Base-by-base conservation (phyloP, 108 stramenopile genomes). In the Phaeodactylum tricornutum region DNA sequence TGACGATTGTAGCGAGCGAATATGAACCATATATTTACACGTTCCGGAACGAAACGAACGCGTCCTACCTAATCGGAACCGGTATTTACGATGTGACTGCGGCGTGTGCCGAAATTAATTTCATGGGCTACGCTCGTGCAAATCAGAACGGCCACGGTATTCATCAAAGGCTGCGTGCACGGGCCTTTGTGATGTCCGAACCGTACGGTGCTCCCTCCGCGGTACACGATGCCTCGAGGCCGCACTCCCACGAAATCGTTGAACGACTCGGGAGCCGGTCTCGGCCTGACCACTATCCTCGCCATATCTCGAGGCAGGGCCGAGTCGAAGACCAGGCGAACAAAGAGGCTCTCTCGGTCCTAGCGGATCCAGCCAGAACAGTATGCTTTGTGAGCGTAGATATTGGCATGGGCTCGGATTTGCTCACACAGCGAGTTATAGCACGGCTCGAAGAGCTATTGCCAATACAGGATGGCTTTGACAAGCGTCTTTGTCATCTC, bases 361-460 rank as follows among this genome's bases (percentile, higher is more conserved):
- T 23, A 29, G 46, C 29, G n/a, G 63, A 59, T 25, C 62, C 63
- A 1, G 42, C 47, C 9, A 48, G 25, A 2, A 47, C 61, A 4
- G 32, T 74, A 9, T 71, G 71, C 36, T 79, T 79, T 54, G 77
- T 79, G 12, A 61, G 57, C 43, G 32, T 72, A 32, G 77, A 79
- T 46, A 46, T 34, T 1, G 64, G 69, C 17, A 74, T 74, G 72
- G 69, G 69, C 0, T 54, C 62, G 15, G 64, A 74, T 19, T 27
- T 71, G 11, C 38, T 79, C 7, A 71, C 43, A 19, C 40, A 36
- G 15, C 40, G 45, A 32, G 77, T 79, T 1, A 24, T 52, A 23
- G 16, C 43, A 16, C 41, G 56, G 9, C 51, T 65, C 6, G 55
- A 58, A 33, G 57, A 65, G 25, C 34, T 65, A 7, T 30, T 65